Evolutionary conservation across 1,139 yeast species (phyloP), one percentile per base, ranked within the genome.

Genomic region (Yamadazyma aaseri): DNA sequence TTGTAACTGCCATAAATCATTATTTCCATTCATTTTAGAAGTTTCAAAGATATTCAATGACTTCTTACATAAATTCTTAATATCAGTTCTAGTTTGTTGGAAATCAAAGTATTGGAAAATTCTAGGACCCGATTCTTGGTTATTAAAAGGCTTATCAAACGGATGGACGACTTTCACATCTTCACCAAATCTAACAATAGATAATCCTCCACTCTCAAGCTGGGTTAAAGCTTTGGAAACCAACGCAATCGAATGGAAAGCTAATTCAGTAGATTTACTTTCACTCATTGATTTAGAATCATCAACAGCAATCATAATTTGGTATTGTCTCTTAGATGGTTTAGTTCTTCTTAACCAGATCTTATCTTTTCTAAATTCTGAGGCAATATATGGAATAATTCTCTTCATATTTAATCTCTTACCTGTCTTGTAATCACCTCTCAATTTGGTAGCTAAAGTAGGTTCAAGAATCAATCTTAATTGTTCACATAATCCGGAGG

Each of bases 261-360:
- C 97, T 43, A 94, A 71, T 49, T 85, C 86, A 15, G 87, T 92
- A 17, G 95, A 81, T 47, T 81, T 81, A 22, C 96, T 85, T 58
- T 92, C 97, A 39, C 92, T 79, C 99, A 94, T 94, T 0, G 97
- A 90, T 58, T 87, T 89, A 29, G 98, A 92, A 56, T 94, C 96
- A 64, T 94, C 99, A 32, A 94, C 86, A 0, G 98, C 92, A 47
- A 94, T 85, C 97, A 94, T 86, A 44, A 94, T 85, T 65, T 94
- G 98, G 60, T 92, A 94, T 56, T 90, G 95, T 51, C 99, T 81
- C 65, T 94, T 92, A 45, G 96, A 86, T 35, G 98, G 99, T 56
- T 92, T 92, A 6, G 97, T 90, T 62, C 99, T 80, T 55, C 97
- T 79, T 65, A 94, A 73, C 99, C 99, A 94, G 42, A 94, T 94